Base-by-base conservation (phyloP, 371 early-diverging fungal species). In the Mortierella sp. region DNA sequence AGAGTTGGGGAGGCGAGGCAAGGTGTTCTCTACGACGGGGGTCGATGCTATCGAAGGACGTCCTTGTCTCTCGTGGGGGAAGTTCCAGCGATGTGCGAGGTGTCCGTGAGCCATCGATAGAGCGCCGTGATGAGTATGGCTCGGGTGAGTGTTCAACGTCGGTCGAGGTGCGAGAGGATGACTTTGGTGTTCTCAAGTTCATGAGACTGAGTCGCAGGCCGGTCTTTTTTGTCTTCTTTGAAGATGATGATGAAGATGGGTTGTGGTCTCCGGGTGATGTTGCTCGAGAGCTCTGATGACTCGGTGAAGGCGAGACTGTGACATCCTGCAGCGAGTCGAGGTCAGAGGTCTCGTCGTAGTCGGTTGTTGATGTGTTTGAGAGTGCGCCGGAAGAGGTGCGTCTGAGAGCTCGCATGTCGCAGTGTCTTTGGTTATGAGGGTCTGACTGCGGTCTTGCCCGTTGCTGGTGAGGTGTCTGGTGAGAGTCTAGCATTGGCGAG, bases 261-360 rank as follows among this genome's bases (percentile, higher is more conserved):
- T 52, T 64, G 16, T 31, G 44, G 29, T 70, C 80, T 16, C 73
- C 71, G 10, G 77, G 77, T 4, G 81, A 77, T 1, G 81, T 73
- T 19, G 81, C 69, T 19, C 77, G 81, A 4, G 81, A 81, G 43
- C 81, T 81, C 55, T 75, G 77, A 19, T 68, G 47, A 43, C 70
- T 80, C 16, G 69, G 76, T 31, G 73, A 52, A 43, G 81, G 71
- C 2, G 77, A 80, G 22, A 68, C 34, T 2, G 75, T 45, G 69
- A 61, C 64, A 52, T 75, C 75, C 48, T 71, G 83, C 10, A 66
- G 24, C 3, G 76, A 80, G 66, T 73, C 80, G 14, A 66, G 76
- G 71, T 78, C 78, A 24, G 83, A 82, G 53, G 79, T 68, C 31
- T 82, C 83, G 13, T 82, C 83, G 31, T 63, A 75, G 73, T 82